Conservation (phyloP, 352 stramenopile species). For the Pythium aristosporum region DNA sequence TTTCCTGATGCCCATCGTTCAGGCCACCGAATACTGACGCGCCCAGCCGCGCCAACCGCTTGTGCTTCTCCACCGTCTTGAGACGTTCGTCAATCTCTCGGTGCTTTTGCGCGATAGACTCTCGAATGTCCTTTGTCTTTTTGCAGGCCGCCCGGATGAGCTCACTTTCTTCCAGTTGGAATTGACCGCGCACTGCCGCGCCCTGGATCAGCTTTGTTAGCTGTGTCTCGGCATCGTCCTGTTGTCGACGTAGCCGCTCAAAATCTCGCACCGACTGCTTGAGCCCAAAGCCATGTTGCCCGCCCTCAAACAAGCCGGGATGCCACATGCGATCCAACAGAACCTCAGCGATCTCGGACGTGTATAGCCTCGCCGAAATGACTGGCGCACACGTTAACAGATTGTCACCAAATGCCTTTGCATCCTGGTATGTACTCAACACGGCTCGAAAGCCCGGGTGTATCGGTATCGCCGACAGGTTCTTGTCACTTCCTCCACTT, state of each 20-base stretch:
- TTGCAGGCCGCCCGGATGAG: slow-evolving; percentile 30
- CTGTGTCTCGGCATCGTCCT: slow-evolving; percentile 22
- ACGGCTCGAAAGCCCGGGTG: slow-evolving; percentile 45
- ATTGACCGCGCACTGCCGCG: slow-evolving; percentile 40
- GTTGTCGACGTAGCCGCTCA: slow-evolving; percentile 17
- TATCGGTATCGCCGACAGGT: slow-evolving; percentile 28
- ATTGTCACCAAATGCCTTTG: slow-evolving; percentile 40
- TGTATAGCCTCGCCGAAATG: slow-evolving; percentile 31
- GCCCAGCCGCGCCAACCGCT: slow-evolving; percentile 30
- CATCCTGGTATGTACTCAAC: slow-evolving; percentile 33
- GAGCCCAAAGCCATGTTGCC: slow-evolving; percentile 27
- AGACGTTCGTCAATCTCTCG: slow-evolving; percentile 22
- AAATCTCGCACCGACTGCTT: slow-evolving; percentile 38
- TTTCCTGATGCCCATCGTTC: slow-evolving; percentile 20
- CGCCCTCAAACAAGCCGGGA: slow-evolving; percentile 13
- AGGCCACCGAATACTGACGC: slow-evolving; percentile 46
- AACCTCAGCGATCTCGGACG: slow-evolving; percentile 32
- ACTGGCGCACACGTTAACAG: slow-evolving; percentile 33
- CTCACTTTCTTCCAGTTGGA: slow-evolving; percentile 43
- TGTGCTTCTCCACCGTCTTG: slow-evolving; percentile 19
- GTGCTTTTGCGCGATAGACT: slow-evolving; percentile 11
- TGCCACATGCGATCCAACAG: slow-evolving; percentile 56
- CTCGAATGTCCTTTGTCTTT: slow-evolving; percentile 31
- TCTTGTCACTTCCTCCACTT: not conserved
- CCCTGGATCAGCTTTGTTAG: slow-evolving; percentile 45